Conservation (phyloP, 106 monocot species). For the Posidonia australis region DNA sequence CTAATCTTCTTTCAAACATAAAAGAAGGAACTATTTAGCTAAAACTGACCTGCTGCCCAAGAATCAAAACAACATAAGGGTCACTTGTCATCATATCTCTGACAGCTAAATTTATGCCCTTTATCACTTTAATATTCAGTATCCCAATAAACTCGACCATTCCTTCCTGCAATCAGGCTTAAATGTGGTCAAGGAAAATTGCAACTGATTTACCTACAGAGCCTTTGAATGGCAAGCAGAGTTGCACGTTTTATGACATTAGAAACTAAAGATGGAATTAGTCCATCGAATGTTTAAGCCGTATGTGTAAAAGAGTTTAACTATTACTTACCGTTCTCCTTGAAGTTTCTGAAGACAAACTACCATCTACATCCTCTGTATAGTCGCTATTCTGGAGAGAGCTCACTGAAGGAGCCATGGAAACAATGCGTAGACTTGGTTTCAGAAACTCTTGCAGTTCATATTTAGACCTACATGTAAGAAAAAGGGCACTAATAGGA, state of each 20-base stretch:
- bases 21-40: background rate
- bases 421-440: constrained; percentile 75
- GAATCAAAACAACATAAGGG: constrained; percentile 73
- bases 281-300: background rate
- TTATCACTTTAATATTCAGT: constrained; percentile 73
- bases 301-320: background rate
- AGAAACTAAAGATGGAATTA: background rate
- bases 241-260: background rate
- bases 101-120: constrained; percentile 69
- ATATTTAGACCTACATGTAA: constrained; percentile 60
- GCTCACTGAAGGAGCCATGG: constrained; percentile 15
- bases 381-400: constrained; percentile 40
- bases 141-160: constrained; percentile 95
- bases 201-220: background rate
- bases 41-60: constrained; percentile 68
- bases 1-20: too few species aligned
- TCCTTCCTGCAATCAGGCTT: constrained; percentile 18
- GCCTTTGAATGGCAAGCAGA: background rate
- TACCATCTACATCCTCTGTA: constrained; percentile 19
- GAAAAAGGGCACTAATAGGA: background rate
- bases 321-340: constrained; percentile 8
- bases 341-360: constrained; percentile 2
- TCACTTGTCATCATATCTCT: constrained; percentile 88
- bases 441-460: constrained; percentile 84
- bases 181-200: background rate